Base-by-base conservation (phyloP, 495 filamentous ascomycete genomes). In the Penicillium crystallinum region DNA sequence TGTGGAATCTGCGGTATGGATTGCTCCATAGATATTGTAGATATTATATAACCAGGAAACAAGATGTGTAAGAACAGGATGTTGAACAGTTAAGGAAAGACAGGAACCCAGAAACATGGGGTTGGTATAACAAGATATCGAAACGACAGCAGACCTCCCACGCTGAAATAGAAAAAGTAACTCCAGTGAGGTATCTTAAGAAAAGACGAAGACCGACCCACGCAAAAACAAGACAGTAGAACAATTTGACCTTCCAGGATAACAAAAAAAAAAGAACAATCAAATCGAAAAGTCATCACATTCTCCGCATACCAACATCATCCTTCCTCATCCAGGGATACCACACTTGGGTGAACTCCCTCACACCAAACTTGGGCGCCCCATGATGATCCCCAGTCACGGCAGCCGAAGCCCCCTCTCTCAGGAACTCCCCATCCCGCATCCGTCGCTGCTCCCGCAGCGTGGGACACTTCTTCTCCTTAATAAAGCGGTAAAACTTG, bases 401-500 rank as follows among this genome's bases (percentile, higher is more conserved):
- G 3, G 50, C 34, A 27, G 45, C 33, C 15, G 46, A 18, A 29
- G 44, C 46, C 19, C 60, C 61, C 53, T 71, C 66, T 3, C 69
- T 56, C n/a, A 74, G 49, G 33, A 74, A 74, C 53, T 75, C 69
- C 15, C 72, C 72, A 58, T 76, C 73, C 1, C 71, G 68, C 66
- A 76, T 68, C 6, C 73, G 65, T 15, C 72, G 50, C 57, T 77
- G 73, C 46, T 75, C 72, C 17, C 72, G 64, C 5, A 77, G 54
- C 5, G 72, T 75, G 0, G 73, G 72, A 57, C 72, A 77, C 51
- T 67, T 72, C 63, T 77, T 71, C 41, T 74, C 69, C 56, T 73
- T 71, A 47, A 77, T 74, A 47, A 76, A 76, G 23, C 77, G 74
- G 55, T 80, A 80, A 56, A 77, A 80, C 49, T 77, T 77, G 69